Conservation (phyloP, 23 red algal genomes). For the Chondrus crispus region DNA sequence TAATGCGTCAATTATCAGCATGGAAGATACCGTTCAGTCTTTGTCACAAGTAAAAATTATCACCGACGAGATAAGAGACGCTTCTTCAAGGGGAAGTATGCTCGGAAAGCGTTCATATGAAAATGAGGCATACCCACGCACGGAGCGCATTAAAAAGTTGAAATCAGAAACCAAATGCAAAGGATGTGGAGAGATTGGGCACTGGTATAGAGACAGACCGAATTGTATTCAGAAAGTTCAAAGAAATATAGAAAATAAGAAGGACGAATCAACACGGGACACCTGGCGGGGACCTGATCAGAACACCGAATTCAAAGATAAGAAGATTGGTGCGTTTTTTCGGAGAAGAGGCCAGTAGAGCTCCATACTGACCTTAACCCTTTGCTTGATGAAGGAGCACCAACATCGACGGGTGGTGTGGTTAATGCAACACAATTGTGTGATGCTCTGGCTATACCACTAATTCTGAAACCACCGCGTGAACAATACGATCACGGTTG, state of each 20-base stretch:
- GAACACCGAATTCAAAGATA: too few relatives aligned
- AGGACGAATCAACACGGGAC: neutral
- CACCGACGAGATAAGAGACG: too few relatives aligned
- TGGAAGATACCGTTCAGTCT: too few relatives aligned
- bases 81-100: neutral
- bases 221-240: neutral
- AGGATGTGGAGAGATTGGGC: neutral
- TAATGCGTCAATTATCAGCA: too few relatives aligned
- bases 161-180: neutral
- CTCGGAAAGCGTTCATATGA: neutral
- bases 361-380: neutral
- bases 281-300: too few relatives aligned
- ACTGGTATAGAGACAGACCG: neutral
- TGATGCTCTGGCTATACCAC: conserved; percentile 15
- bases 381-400: neutral
- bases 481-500: conserved; percentile 24
- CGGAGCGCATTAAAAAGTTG: neutral
- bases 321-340: neutral
- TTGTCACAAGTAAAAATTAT: too few relatives aligned
- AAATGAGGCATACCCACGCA: too few relatives aligned
- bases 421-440: conserved; percentile 14
- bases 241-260: neutral
- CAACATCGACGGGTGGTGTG: neutral
- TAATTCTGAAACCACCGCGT: neutral
- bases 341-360: neutral